Base-by-base conservation (phyloP, 129 eudicot genomes). In the Glebionis coronaria region DNA sequence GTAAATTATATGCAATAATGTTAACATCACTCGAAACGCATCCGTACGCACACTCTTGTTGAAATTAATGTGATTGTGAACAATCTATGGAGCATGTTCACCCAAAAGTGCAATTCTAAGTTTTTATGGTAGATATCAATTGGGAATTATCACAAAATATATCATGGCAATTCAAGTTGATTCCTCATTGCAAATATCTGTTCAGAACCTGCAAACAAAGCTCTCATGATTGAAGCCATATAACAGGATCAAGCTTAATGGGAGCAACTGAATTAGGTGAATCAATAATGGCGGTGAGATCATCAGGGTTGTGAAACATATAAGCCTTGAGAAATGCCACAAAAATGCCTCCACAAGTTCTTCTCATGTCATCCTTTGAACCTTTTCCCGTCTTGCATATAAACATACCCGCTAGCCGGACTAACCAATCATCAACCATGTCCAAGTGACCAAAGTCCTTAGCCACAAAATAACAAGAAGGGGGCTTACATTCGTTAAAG, bases 271-370 rank as follows among this genome's bases (percentile, higher is more conserved):
- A 57, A 44, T 12, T 20, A 40, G 71, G 61, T 21, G 73, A 63
- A 49, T 60, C 46, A 29, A 63, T 20, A 8, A 78, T 71, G 29
- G 73, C 42, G 0, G 20, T 58, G 45, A 78, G 74, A 63, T 71
- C 82, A 13, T 18, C 5, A 13, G 44, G 20, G 5, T 78, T 42
- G 21, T 70, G 65, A 42, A 57, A 75, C 69, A 78, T 49, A 59
- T 78, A 78, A 40, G 78, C 63, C 49, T 59, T 38, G 13, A 78
- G 63, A 61, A 71, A 78, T 1, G 82, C 82, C 11, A 78, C 78
- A 27, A 78, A 63, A 19, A 71, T 31, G 46, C 82, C 82, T 23
- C 77, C 82, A 31, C 69, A 71, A 40, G 63, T 52, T 61, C 55
- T 67, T 44, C 78, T 78, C 78, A 78, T 72, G 12, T 50, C 52